Conservation (phyloP, 2,329 filamentous ascomycete species). For the Coniochaeta ligniaria region DNA sequence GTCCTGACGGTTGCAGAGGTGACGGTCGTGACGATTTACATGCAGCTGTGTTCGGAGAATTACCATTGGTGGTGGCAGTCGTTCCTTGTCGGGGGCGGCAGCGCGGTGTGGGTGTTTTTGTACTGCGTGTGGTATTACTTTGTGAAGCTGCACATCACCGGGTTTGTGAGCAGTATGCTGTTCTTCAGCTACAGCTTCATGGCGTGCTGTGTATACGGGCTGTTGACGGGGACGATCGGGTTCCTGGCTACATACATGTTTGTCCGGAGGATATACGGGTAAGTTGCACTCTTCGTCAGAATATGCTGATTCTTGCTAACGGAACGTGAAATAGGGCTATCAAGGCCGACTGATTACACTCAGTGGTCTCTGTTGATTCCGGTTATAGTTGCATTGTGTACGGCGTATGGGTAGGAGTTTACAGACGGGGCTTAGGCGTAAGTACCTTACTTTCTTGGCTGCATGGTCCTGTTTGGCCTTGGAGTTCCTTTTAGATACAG, state of each 20-base stretch:
- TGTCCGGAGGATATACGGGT: conserved; percentile 76
- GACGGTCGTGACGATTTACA: conserved; percentile 75
- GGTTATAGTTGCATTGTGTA: not conserved
- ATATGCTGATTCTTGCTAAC: conserved; percentile 8
- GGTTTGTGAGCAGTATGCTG: conserved; percentile 69
- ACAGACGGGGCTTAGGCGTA: not conserved
- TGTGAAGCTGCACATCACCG: conserved; percentile 71
- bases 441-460: not conserved
- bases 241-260: conserved; percentile 82
- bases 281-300: conserved; percentile 22
- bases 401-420: not conserved
- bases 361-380: not conserved
- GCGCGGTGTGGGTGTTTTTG: conserved; percentile 71
- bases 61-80: conserved; percentile 93
- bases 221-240: conserved; percentile 76
- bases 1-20: conserved; percentile 75
- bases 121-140: conserved; percentile 84
- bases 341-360: conserved; percentile 34
- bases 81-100: conserved; percentile 71
- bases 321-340: conserved; percentile 34
- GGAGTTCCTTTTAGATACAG: not conserved
- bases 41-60: conserved; percentile 78
- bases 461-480: not conserved
- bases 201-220: conserved; percentile 72
- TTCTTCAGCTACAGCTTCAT: conserved; percentile 84